phyloP scores from a whole-genome alignment of 306 rosid species.

The Vachellia pachyceras region DNA sequence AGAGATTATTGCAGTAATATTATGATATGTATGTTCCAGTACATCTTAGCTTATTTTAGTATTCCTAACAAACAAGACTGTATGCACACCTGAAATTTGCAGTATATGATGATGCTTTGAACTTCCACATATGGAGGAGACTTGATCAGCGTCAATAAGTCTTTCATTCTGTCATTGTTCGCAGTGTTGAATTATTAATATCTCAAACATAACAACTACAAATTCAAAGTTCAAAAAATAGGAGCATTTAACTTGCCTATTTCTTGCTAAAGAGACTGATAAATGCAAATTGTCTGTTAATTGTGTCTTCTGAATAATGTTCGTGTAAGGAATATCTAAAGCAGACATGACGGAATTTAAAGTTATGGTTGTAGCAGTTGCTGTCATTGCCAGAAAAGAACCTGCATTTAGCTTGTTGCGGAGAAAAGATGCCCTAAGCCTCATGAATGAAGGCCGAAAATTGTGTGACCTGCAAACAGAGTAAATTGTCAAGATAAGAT shows the following conservation, averaged over 20 bases:
- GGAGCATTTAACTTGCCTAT: conserved; percentile 65
- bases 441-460: conserved; percentile 89
- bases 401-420: conserved; percentile 61
- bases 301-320: conserved; percentile 69
- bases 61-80: conserved; percentile 33
- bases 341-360: conserved; percentile 81
- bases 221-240: conserved; percentile 30
- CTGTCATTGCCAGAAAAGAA: conserved; percentile 94
- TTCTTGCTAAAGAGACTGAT: conserved; percentile 69
- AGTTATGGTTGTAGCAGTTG: conserved; percentile 88
- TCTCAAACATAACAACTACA: conserved; percentile 29
- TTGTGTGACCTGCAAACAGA: conserved; percentile 82
- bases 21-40: conserved; percentile 9
- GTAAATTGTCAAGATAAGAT: conserved; percentile 34
- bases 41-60: conserved; percentile 23
- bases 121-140: conserved; percentile 74
- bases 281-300: conserved; percentile 74
- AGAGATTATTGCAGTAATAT: conserved; percentile 23
- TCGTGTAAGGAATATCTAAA: conserved; percentile 71
- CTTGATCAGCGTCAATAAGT: conserved; percentile 71
- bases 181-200: conserved; percentile 26
- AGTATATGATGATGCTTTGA: conserved; percentile 86
- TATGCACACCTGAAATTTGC: conserved; percentile 87
- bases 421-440: conserved; percentile 90
- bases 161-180: conserved; percentile 70